These are phyloP conservation scores for Xylaria longipes DNA, from an alignment of 495 filamentous ascomycete genomes.

Conservation along the genomic window DNA sequence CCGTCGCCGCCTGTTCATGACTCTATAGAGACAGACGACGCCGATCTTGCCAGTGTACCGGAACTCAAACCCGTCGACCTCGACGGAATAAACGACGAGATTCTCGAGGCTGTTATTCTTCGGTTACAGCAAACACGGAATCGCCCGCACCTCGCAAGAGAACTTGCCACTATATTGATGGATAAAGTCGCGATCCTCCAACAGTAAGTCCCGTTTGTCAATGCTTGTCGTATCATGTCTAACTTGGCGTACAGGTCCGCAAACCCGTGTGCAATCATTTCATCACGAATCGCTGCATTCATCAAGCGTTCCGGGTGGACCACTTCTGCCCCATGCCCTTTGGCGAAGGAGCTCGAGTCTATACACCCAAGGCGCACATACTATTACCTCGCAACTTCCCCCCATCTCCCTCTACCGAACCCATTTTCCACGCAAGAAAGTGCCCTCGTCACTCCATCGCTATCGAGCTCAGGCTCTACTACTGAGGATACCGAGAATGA, in stretches of 20 bases:
- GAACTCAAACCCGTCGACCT: conserved; percentile 70
- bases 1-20: conserved; percentile 70
- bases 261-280: conserved; percentile 93
- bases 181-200: conserved; percentile 81
- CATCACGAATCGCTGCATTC: conserved; percentile 87
- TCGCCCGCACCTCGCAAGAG: conserved; percentile 91
- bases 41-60: conserved; percentile 36
- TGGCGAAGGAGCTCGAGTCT: conserved; percentile 90
- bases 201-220: conserved; percentile 71
- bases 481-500: conserved; percentile 75
- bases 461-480: conserved; percentile 72
- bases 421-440: conserved; percentile 60
- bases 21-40: conserved; percentile 53
- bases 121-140: conserved; percentile 93
- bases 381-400: conserved; percentile 87
- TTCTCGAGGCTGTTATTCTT: conserved; percentile 89
- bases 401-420: conserved; percentile 83
- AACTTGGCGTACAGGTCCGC: conserved; percentile 70
- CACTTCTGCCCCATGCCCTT: conserved; percentile 78
- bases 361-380: conserved; percentile 95
- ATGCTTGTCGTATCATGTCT: conserved; percentile 24
- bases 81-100: conserved; percentile 91
- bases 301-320: conserved; percentile 85
- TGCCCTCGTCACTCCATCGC: conserved; percentile 80
- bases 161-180: conserved; percentile 82